These are phyloP conservation scores for Posidonia australis DNA, from an alignment of 106 monocot species.

Conservation along the genomic window DNA sequence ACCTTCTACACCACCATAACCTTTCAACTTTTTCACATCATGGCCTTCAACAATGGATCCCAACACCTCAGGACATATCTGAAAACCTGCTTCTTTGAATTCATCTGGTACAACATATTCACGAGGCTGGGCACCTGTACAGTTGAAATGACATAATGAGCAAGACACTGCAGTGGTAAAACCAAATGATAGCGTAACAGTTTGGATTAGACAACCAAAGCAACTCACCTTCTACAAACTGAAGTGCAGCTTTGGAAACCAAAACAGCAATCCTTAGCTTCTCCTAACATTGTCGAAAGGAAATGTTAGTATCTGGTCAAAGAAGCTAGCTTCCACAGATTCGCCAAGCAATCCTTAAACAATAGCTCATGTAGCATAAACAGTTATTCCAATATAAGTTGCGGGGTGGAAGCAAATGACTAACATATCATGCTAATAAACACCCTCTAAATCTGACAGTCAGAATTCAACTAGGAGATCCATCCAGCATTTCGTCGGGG, in stretches of 20 bases:
- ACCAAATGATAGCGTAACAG: background rate
- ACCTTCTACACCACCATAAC: conserved; percentile 41
- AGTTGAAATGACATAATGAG: background rate
- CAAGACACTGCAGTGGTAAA: background rate
- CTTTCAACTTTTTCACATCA: conserved; percentile 41
- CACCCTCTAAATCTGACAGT: too few species aligned
- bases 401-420: too few species aligned
- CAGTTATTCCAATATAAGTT: too few species aligned
- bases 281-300: conserved; percentile 12
- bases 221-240: conserved; percentile 8
- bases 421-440: too few species aligned
- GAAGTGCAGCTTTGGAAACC: conserved; percentile 14
- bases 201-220: background rate
- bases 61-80: conserved; percentile 61
- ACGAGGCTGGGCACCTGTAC: background rate
- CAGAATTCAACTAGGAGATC: too few species aligned
- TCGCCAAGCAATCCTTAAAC: too few species aligned
- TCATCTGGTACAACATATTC: conserved; percentile 8
- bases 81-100: conserved; percentile 45
- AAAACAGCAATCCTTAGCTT: conserved; percentile 12
- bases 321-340: too few species aligned
- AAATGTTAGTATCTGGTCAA: background rate
- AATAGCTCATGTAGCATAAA: too few species aligned
- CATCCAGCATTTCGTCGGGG: too few species aligned
- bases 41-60: conserved; percentile 62